These are phyloP conservation scores for Debaryomyces tyrocola DNA, from an alignment of 805 yeast species.

Conservation along the genomic window DNA sequence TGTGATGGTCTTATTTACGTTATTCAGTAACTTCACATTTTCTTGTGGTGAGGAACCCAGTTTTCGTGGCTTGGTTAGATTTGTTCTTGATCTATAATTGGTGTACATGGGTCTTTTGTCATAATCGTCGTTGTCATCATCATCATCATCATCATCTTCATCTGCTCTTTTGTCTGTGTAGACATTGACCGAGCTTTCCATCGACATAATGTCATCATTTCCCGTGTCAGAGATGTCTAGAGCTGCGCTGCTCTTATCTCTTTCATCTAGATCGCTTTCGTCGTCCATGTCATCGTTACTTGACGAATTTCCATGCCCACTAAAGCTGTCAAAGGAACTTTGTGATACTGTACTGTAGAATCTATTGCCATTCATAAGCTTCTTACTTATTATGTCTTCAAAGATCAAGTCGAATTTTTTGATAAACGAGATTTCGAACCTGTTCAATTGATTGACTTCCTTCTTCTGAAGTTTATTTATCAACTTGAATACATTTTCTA, in stretches of 20 bases:
- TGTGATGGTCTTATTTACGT: not conserved
- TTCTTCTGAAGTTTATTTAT: constrained; percentile 8
- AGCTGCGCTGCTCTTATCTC: constrained; percentile 12
- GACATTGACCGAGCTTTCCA: constrained; percentile 15
- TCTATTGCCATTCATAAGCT: not conserved
- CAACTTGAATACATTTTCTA: constrained; percentile 7
- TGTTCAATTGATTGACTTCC: constrained; percentile 4
- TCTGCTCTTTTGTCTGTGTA: constrained; percentile 8
- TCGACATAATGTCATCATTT: constrained; percentile 17
- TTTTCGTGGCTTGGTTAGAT: not conserved
- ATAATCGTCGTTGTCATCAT: not conserved
- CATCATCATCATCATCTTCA: constrained; percentile 11
- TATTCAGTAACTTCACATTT: not conserved
- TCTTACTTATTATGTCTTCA: constrained; percentile 6
- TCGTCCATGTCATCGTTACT: constrained; percentile 15
- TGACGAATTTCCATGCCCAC: not conserved
- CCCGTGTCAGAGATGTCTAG: constrained; percentile 22
- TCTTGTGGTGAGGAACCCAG: not conserved
- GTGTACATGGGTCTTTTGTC: not conserved
- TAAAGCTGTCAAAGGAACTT: not conserved
- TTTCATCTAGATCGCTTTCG: constrained; percentile 25
- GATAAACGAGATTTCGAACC: constrained; percentile 3
- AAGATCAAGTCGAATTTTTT: constrained; percentile 8
- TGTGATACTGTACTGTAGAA: not conserved
- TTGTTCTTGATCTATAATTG: not conserved